Percentiles rank a stretch among this genome's conserved stretches.
Evolutionary conservation across 495 filamentous ascomycete genomes (phyloP).

Genomic region (Hypoxylon subgilvum): DNA sequence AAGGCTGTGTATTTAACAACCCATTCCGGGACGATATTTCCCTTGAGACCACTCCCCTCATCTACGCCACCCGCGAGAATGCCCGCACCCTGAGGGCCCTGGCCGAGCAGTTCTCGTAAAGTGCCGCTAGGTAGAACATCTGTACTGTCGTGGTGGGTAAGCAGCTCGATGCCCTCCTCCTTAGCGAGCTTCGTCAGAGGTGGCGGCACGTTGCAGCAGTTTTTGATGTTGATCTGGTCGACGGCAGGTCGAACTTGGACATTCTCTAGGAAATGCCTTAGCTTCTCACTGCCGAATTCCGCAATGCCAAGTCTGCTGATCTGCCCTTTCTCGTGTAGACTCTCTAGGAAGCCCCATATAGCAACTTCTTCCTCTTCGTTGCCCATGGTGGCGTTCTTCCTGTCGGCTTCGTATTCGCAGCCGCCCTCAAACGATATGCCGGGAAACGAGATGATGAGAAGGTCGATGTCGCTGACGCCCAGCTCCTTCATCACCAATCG

Average conservation of each 20-base stretch:
- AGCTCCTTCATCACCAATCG: constrained; percentile 79
- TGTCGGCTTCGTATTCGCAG: constrained; percentile 78
- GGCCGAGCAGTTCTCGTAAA: constrained; percentile 79
- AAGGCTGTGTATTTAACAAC: constrained; percentile 98
- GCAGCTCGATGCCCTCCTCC: constrained; percentile 79
- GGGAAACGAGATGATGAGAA: constrained; percentile 92
- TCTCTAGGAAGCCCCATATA: constrained; percentile 76
- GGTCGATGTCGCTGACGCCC: constrained; percentile 74
- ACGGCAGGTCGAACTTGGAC: constrained; percentile 79
- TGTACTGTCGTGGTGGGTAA: constrained; percentile 94
- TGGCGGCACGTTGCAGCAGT: constrained; percentile 95
- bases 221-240: constrained; percentile 95
- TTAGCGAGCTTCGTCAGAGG: constrained; percentile 85
- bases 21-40: constrained; percentile 86
- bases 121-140: constrained; percentile 88
- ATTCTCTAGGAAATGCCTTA: constrained; percentile 62
- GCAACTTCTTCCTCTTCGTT: constrained; percentile 68
- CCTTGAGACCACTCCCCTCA: constrained; percentile 62
- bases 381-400: constrained; percentile 64
- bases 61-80: constrained; percentile 62
- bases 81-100: constrained; percentile 66
- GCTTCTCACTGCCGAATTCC: constrained; percentile 85
- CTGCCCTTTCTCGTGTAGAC: constrained; percentile 70
- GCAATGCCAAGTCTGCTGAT: constrained; percentile 80
- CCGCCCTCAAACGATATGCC: constrained; percentile 92